Evolutionary conservation across 345 rosid genomes (phyloP).

Genomic region (Geranium rotundifolium): DNA sequence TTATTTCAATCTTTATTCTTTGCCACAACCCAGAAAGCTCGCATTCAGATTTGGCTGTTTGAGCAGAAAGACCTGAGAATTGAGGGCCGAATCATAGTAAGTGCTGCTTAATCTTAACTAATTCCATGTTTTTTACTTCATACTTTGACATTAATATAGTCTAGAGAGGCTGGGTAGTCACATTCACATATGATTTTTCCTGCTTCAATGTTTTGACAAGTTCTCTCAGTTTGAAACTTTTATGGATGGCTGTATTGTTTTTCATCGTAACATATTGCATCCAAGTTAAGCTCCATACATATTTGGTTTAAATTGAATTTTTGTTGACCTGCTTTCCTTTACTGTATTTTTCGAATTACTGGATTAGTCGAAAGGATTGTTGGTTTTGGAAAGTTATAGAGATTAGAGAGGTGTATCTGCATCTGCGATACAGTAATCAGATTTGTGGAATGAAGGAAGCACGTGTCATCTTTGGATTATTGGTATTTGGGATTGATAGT

Average conservation of each 20-base stretch:
- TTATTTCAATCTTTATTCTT: not conserved
- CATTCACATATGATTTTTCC: not conserved
- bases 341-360: no score
- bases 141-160: not conserved
- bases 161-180: not conserved
- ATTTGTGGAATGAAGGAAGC: not conserved
- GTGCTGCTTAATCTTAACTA: slow-evolving; percentile 8
- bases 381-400: not conserved
- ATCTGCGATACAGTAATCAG: not conserved
- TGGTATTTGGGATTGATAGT: not conserved
- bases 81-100: slow-evolving; percentile 67
- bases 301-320: no score
- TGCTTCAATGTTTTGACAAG: no score
- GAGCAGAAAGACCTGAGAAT: slow-evolving; percentile 94
- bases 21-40: slow-evolving; percentile 55
- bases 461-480: no score
- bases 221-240: no score
- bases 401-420: not conserved
- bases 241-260: no score
- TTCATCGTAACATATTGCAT: no score
- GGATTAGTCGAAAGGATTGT: not conserved
- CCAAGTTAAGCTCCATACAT: no score
- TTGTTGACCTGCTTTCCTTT: no score
- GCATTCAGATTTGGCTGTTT: slow-evolving; percentile 95
- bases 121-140: slow-evolving; percentile 1